Evolutionary conservation across 805 yeast species (phyloP).

Genomic region (Kodamaea laetipori): DNA sequence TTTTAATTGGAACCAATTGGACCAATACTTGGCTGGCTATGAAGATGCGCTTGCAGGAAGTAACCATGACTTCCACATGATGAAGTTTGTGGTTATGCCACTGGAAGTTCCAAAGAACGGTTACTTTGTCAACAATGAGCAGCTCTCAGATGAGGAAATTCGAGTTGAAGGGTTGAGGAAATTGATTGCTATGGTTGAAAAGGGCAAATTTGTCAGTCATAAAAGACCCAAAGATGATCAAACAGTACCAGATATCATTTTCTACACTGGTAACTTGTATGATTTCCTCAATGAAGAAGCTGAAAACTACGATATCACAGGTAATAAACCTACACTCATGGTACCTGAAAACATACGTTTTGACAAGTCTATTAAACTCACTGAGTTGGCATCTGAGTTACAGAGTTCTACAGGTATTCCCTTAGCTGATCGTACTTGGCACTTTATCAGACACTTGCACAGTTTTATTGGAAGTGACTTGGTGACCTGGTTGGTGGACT

Average conservation of each 20-base stretch:
- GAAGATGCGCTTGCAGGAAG: slow-evolving; percentile 67
- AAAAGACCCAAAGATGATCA: slow-evolving; percentile 38
- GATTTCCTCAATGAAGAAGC: slow-evolving; percentile 57
- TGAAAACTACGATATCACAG: slow-evolving; percentile 42
- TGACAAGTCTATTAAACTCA: slow-evolving; percentile 50
- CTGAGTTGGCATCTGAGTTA: slow-evolving; percentile 61
- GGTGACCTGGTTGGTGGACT: slow-evolving; percentile 81
- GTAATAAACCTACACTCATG: slow-evolving; percentile 38
- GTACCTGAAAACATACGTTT: slow-evolving; percentile 41
- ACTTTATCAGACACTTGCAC: slow-evolving; percentile 71
- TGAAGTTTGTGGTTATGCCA: slow-evolving; percentile 86
- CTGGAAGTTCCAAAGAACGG: slow-evolving; percentile 64
- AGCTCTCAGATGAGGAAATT: slow-evolving; percentile 79
- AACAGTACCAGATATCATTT: slow-evolving; percentile 68
- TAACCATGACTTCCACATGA: slow-evolving; percentile 56
- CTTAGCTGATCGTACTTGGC: slow-evolving; percentile 87
- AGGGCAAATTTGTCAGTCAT: slow-evolving; percentile 48
- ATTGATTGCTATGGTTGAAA: slow-evolving; percentile 61
- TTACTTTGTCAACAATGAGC: slow-evolving; percentile 55
- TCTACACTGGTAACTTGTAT: slow-evolving; percentile 84
- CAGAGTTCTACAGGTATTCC: slow-evolving; percentile 67
- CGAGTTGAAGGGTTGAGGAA: slow-evolving; percentile 86
- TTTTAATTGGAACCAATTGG: slow-evolving; percentile 89
- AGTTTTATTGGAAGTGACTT: slow-evolving; percentile 86
- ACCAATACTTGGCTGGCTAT: slow-evolving; percentile 89